Evolutionary conservation across 169 alveolate genomes (phyloP).

Genomic region (Theileria annulata): DNA sequence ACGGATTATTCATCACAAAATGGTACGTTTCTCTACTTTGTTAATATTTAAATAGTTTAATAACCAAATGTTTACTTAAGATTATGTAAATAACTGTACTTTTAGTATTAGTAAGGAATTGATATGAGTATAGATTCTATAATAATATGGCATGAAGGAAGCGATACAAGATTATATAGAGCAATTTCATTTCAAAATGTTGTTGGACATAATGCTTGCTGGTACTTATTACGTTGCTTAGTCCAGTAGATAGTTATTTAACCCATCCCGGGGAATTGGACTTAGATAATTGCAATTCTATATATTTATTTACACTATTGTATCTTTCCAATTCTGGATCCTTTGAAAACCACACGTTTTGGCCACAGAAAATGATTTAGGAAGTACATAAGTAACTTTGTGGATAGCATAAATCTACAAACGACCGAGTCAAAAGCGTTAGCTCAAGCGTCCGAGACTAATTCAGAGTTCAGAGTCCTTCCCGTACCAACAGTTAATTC

Average conservation of each 20-base stretch:
- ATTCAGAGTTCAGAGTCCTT: constrained; percentile 33
- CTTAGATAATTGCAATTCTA: no score
- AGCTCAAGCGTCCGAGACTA: neutral
- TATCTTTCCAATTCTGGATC: no score
- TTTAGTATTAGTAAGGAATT: neutral
- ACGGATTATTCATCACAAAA: constrained; percentile 65
- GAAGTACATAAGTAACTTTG: constrained; percentile 43
- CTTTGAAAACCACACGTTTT: no score
- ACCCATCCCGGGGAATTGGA: no score
- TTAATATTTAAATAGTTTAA: neutral
- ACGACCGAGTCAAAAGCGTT: neutral
- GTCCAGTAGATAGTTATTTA: no score
- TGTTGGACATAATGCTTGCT: constrained; percentile 61
- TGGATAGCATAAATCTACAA: constrained; percentile 42
- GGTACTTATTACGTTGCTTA: constrained; percentile 15
- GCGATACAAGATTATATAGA: constrained; percentile 50
- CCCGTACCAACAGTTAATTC: constrained; percentile 44
- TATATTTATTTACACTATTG: no score
- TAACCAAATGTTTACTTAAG: neutral
- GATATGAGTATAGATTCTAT: constrained; percentile 39
- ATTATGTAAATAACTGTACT: neutral
- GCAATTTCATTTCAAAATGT: constrained; percentile 65
- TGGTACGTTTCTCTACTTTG: constrained; percentile 29
- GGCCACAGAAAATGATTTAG: constrained; percentile 13
- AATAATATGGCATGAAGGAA: constrained; percentile 68